These are phyloP conservation scores for Aspergillus latus DNA, from an alignment of 2,329 filamentous ascomycete species.

Conservation along the genomic window DNA sequence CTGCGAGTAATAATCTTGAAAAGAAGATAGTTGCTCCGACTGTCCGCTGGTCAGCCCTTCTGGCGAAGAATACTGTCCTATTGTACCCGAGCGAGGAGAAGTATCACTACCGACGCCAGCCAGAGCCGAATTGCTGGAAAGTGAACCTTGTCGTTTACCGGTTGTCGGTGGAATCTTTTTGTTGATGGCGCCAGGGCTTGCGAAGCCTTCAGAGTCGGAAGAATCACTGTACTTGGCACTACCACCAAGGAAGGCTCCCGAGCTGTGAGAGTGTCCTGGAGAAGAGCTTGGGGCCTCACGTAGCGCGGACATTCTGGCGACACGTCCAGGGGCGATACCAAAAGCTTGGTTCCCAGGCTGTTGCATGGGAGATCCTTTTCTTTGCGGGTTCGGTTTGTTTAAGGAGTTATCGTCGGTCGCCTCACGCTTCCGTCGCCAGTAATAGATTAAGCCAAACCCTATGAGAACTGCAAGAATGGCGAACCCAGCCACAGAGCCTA, in stretches of 20 bases:
- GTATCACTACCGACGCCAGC: conserved; percentile 63
- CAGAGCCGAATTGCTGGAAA: conserved; percentile 80
- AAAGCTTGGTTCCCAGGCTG: conserved; percentile 55
- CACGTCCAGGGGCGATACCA: conserved; percentile 78
- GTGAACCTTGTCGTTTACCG: conserved; percentile 75
- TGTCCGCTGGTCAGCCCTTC: conserved; percentile 82
- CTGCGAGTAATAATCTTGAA: conserved; percentile 98
- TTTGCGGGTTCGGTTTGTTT: conserved; percentile 79
- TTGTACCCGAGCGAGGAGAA: conserved; percentile 69
- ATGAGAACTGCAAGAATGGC: conserved; percentile 68
- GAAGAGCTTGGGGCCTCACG: conserved; percentile 70
- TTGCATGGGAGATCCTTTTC: conserved; percentile 45
- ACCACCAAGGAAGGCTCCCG: conserved; percentile 47
- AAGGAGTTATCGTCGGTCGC: conserved; percentile 72
- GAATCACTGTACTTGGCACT: conserved; percentile 52
- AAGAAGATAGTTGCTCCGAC: conserved; percentile 91
- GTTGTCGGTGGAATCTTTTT: conserved; percentile 48
- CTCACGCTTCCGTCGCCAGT: conserved; percentile 57
- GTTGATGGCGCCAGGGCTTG: conserved; percentile 69
- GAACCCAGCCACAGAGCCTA: conserved; percentile 73
- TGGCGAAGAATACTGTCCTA: conserved; percentile 76
- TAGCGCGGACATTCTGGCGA: conserved; percentile 92
- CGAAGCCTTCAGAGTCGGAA: conserved; percentile 64
- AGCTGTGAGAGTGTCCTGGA: conserved; percentile 54
- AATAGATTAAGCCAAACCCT: conserved; percentile 56